Percentiles rank a stretch among this genome's conserved stretches.
phyloP scores from a whole-genome alignment of 2,329 filamentous ascomycete species.

The Ophiostoma ips region DNA sequence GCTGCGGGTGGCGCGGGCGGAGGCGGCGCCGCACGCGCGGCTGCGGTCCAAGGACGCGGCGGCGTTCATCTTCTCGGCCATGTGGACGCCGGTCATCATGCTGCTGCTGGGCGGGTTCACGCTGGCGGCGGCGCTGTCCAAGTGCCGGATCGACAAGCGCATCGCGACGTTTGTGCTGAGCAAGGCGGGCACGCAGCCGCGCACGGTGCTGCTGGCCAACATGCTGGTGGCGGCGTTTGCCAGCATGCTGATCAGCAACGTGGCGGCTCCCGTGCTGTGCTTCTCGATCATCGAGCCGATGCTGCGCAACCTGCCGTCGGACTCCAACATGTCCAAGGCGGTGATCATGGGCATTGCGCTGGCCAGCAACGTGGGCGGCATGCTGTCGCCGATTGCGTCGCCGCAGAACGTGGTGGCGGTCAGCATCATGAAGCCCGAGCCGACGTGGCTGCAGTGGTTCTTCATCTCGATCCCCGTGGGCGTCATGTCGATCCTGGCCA shows the following conservation, averaged over 20 bases:
- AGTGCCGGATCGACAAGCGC: conserved; percentile 95
- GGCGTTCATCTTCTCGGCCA: conserved; percentile 74
- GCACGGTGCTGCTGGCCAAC: conserved; percentile 83
- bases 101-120: conserved; percentile 91
- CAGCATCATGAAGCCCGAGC: conserved; percentile 84
- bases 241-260: conserved; percentile 98
- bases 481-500: conserved; percentile 71
- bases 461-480: conserved; percentile 91
- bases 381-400: conserved; percentile 91
- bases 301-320: conserved; percentile 78
- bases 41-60: conserved; percentile 72
- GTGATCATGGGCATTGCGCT: conserved; percentile 91
- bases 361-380: conserved; percentile 89
- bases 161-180: conserved; percentile 93
- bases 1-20: conserved; percentile 68
- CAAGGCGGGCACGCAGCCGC: conserved; percentile 84
- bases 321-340: conserved; percentile 88
- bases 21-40: conserved; percentile 51
- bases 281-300: conserved; percentile 98
- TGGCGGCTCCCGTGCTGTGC: conserved; percentile 90
- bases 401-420: conserved; percentile 96
- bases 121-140: conserved; percentile 84
- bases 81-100: conserved; percentile 99
- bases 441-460: conserved; percentile 94
- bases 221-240: conserved; percentile 98